Evolutionary conservation across 1,284 basidiomycete genomes (phyloP), one percentile per base, ranked within the genome.

Genomic region (Sphaerobolus stellatus): DNA sequence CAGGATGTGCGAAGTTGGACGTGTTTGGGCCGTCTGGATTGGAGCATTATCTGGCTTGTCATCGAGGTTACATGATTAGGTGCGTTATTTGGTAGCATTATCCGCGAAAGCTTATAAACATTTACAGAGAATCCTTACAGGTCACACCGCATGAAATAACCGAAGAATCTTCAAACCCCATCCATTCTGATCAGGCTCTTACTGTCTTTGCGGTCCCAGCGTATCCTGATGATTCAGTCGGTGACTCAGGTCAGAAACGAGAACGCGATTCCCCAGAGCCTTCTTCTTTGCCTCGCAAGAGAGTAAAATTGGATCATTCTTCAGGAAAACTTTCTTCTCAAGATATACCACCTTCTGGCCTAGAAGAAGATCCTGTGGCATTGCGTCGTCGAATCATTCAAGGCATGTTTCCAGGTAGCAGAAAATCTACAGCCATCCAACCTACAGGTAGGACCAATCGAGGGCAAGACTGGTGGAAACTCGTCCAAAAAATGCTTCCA

Each of bases 1-100:
- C 81, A 1, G 79, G 80, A 1, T 79, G 84, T 34, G 69, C 72
- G 25, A 72, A 77, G 38, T 55, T 95, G 31, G 71, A 81, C 27
- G 65, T 95, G 20, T 73, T 83, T 30, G 94, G 92, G 5, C 92
- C 92, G 1, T 77, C 77, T 6, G 90, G 90, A 24, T 68, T 89
- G 20, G 68, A 77, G 20, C 90, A 94, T 64, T 79, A 78, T 50
- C 65, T 95, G 34, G 88, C 90, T 13, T 81, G 88, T 1, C 84
- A 84, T 79, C 78, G 88, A 7, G 68, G 72, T 30, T 88, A 82
- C 62, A 75, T 78, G 1, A 83, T 73, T 59, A 78, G 88, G 88
- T 88, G 27, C 16, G 22, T 48, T 29, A 28, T 22, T 33, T 11
- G 40, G 46, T 30, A 13, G 41, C 50, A 8, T 31, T 48, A n/a